A percentile compares a stretch with the other conserved stretches of the same genome.
Evolutionary conservation across 2,329 filamentous ascomycete genomes (phyloP).

Genomic region (Ascochyta clinopodiicola): DNA sequence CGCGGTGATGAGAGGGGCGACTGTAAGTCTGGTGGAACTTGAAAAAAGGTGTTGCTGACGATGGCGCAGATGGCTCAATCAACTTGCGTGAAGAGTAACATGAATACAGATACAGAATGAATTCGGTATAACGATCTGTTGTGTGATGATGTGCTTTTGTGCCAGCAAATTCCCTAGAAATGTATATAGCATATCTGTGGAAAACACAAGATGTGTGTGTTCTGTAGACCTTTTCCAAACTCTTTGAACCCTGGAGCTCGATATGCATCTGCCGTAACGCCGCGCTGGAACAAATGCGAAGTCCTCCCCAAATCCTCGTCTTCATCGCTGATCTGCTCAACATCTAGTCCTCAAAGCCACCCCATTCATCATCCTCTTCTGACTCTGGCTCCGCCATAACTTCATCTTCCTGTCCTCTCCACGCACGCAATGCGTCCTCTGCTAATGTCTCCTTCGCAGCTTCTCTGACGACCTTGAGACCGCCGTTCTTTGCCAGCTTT

Average conservation of each 20-base stretch:
- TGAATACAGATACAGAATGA: no score
- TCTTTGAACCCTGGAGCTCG: background rate
- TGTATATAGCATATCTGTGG: background rate
- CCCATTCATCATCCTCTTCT: conserved; percentile 69
- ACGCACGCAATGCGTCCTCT: conserved; percentile 76
- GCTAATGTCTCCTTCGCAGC: conserved; percentile 73
- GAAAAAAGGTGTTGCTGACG: background rate
- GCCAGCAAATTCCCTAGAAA: background rate
- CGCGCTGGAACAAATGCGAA: conserved; percentile 33
- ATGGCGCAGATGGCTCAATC: conserved; percentile 17
- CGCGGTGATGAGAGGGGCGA: conserved; percentile 6
- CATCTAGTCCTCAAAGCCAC: conserved; percentile 70
- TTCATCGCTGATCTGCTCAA: background rate
- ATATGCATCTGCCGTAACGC: conserved; percentile 30
- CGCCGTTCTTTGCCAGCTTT: conserved; percentile 62
- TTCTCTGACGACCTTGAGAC: conserved; percentile 73
- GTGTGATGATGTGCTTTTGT: background rate
- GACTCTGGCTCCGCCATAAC: conserved; percentile 45
- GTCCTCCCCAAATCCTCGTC: background rate
- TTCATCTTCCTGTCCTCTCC: conserved; percentile 52
- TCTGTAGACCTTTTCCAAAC: background rate
- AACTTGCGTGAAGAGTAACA: conserved; percentile 4
- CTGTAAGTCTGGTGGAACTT: conserved; percentile 10
- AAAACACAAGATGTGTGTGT: background rate
- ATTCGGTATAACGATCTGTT: background rate